Base-by-base conservation (phyloP, 108 stramenopile species). In the Parmales sp. region DNA sequence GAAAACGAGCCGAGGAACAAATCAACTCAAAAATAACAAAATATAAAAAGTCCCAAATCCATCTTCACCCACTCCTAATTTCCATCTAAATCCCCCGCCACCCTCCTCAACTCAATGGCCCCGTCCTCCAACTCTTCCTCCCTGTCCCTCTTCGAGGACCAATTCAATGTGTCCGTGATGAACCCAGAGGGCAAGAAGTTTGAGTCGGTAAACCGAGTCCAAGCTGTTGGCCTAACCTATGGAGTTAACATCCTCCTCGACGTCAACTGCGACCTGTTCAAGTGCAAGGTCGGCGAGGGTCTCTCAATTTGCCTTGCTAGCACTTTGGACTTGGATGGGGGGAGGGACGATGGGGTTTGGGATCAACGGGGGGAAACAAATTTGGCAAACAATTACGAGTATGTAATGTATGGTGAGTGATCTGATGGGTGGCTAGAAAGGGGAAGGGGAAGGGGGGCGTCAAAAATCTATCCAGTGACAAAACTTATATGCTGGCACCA, bases 331-430 rank as follows among this genome's bases (percentile, higher is more conserved):
- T 70, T 97, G 26, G 93, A 94, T 63, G 96, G 96, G 28, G 82
- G 79, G 70, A 90, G 91, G 0, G 96, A 93, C 71, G 94, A 97
- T 76, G 78, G 68, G 44, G 65, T 76, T 13, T 46, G 65, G 23
- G 41, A 63, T 44, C 45, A 49, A 2, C 23, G 63, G 66, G 75
- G 73, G 28, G 91, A 93, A 66, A 82, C 86, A 26, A 85, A 89
- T 0, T 74, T 95, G 65, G 91, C 91, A 34, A 93, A 95, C 76
- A 88, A 89, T 70, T 97, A 93, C 72, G 96, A 97, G 69, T 97
- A 97, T 71, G 96, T 93, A 23, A 97, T 97, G 96, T 91, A 94
- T 73, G 96, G 96, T 13, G 78, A 90, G 20, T 89, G 95, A 16
- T 97, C 92, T 81, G 88, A 92, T 64, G 87, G 90, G 46, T 76